Conservation (phyloP, 495 filamentous ascomycete species). For the Hamigera avellanea region DNA sequence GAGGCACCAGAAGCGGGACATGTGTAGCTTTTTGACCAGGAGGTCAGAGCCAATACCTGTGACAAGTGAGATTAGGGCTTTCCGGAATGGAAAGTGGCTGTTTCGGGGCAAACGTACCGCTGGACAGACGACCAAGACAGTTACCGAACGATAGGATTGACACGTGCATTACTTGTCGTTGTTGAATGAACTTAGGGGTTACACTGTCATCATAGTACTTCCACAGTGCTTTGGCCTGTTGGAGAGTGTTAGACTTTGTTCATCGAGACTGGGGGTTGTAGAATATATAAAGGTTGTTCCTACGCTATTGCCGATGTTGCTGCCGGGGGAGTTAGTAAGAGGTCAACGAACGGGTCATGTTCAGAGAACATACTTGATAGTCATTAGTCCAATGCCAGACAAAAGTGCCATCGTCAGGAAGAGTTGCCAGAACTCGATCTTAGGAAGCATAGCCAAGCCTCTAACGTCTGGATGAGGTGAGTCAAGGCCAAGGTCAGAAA, state of each 20-base stretch:
- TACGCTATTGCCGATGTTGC: constrained; percentile 92
- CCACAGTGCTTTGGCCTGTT: constrained; percentile 62
- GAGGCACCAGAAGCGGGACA: constrained; percentile 82
- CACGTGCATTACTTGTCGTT: constrained; percentile 83
- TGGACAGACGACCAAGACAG: constrained; percentile 69
- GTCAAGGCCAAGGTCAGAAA: constrained; percentile 29
- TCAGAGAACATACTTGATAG: constrained; percentile 74
- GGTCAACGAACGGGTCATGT: background rate
- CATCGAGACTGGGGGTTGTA: background rate
- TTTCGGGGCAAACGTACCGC: constrained; percentile 37
- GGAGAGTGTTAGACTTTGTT: too few relatives aligned
- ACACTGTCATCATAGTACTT: constrained; percentile 67
- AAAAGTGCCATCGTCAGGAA: constrained; percentile 78
- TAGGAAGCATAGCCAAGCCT: constrained; percentile 64
- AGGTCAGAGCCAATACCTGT: constrained; percentile 81
- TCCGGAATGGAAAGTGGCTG: background rate
- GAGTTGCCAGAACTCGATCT: constrained; percentile 79
- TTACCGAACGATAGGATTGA: constrained; percentile 80
- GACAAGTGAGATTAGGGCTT: background rate
- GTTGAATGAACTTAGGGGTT: constrained; percentile 60
- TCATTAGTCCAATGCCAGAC: constrained; percentile 93
- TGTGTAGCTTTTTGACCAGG: constrained; percentile 64
- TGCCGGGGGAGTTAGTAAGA: constrained; percentile 32
- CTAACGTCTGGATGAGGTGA: constrained; percentile 79
- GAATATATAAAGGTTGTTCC: constrained; percentile 3